A percentile compares a stretch with the other conserved stretches of the same genome.
These are phyloP conservation scores for Silene conica DNA, from an alignment of 148 eudicot genomes.

Conservation along the genomic window DNA sequence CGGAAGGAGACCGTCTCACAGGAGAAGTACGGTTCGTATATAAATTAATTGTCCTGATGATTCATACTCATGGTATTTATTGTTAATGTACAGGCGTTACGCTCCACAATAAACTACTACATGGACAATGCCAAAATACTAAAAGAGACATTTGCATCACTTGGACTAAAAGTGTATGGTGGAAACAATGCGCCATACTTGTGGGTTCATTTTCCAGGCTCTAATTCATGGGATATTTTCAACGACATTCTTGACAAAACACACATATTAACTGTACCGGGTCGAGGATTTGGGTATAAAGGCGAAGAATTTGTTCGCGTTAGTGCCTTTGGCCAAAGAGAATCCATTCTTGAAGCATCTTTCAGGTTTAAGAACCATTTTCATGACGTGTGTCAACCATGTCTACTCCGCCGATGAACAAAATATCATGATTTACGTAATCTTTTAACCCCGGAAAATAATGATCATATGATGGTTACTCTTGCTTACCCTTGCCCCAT, in stretches of 20 bases:
- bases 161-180: slow-evolving; percentile 59
- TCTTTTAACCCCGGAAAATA: background rate
- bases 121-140: slow-evolving; percentile 59
- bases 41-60: no score
- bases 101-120: slow-evolving; percentile 50
- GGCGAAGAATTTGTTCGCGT: slow-evolving; percentile 70
- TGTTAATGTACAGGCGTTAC: slow-evolving; percentile 35
- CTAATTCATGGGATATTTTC: slow-evolving; percentile 69
- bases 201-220: slow-evolving; percentile 88
- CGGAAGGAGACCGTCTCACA: no score
- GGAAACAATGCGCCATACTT: slow-evolving; percentile 76
- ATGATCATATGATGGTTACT: background rate
- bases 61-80: no score
- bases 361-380: slow-evolving; percentile 44
- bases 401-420: background rate
- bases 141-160: slow-evolving; percentile 43
- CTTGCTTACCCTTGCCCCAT: no score
- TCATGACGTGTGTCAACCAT: slow-evolving; percentile 1
- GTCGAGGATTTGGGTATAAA: slow-evolving; percentile 64
- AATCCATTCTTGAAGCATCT: slow-evolving; percentile 57
- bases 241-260: slow-evolving; percentile 63
- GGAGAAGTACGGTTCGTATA: no score
- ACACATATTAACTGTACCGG: slow-evolving; percentile 68
- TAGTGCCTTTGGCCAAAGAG: slow-evolving; percentile 63
- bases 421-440: background rate